Evolutionary conservation across 108 stramenopile species (phyloP), one percentile per base, ranked within the genome.

Genomic region (Stephanodiscus minutulus): DNA sequence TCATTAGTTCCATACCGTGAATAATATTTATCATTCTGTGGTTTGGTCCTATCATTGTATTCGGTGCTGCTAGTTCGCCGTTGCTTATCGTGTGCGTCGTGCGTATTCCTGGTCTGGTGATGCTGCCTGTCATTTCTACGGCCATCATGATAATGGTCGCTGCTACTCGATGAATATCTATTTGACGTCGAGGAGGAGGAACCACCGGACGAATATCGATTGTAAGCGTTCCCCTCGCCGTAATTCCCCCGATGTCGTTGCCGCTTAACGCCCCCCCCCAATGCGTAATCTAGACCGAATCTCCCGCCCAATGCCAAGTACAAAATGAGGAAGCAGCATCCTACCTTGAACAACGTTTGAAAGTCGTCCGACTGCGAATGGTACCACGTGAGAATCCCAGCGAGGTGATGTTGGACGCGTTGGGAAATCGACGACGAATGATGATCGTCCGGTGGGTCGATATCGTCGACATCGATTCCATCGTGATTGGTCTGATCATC

Each of bases 281-380:
- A 37, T 49, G 62, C 59, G 56, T 59, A 67, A 21, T 83, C 88
- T 25, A 91, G 67, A 7, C 92, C 92, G 66, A 93, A 93, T 62
- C 88, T 64, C 25, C 92, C 92, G 29, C 92, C 92, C 70, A 93
- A 86, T 25, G 85, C 83, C 17, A 93, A 67, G 61, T 93, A 93
- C 6, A 93, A 46, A n/a, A 81, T 35, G 17, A 90, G 15, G 44
- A 93, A 64, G 12, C 63, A 66, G 6, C 75, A 12, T 8, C 70
- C 62, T 10, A 94, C 75, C 67, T 88, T 86, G 59, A 91, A 44
- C 11, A 91, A 31, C 27, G 86, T 82, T 57, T 82, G 66, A 55
- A 66, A 61, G 55, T 89, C 86, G 9, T 88, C 87, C 10, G 86
- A 83, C 64, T 80, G 86, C 20, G 64, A 62, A 25, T 77, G 48